Evolutionary conservation across 768 basidiomycete genomes (phyloP), one percentile per base, ranked within the genome.

Genomic region (Russula foetens): DNA sequence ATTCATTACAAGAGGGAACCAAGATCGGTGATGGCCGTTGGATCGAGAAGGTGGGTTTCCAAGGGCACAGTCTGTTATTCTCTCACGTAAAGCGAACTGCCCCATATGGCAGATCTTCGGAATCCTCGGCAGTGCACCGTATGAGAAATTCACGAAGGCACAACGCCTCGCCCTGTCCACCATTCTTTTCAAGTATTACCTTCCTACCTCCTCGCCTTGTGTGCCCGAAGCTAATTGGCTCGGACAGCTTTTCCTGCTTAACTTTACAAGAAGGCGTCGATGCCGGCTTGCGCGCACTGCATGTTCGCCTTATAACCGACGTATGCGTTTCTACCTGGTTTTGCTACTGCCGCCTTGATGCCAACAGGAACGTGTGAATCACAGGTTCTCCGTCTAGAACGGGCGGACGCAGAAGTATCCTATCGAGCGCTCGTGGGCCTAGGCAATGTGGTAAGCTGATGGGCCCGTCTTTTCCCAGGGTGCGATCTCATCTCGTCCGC

Each of bases 131-230:
- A 75, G 80, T 45, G 79, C 74, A 7, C 77, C 82, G 1, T 85
- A 84, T 59, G 70, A 75, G 21, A 72, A 75, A 4, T 73, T 91
- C 67, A 81, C 79, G 41, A 94, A 90, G 72, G 74, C 77, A 4
- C 88, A 88, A 51, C 82, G 90, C 31, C 77, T 92, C 4, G 88
- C 92, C 0, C 69, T 94, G 49, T 85, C 89, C 4, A 95, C 94
- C 0, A 74, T 94, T 38, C 72, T 90, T 33, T 85, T 98, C 75
- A 98, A 98, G 96, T 98, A 66, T 24, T 41, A 24, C 49, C 5
- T 19, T 50, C 31, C 38, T 35, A 11, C 26, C 26, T 21, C 21
- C 51, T 49, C 52, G 28, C 44, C n/a, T 62, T 15, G 51, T 54
- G 33, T 45, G 28, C 61, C 28, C 31, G 53, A 28, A 9, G 29